Base-by-base conservation (phyloP, 1,139 yeast species). In the Kodamaea suecica region DNA sequence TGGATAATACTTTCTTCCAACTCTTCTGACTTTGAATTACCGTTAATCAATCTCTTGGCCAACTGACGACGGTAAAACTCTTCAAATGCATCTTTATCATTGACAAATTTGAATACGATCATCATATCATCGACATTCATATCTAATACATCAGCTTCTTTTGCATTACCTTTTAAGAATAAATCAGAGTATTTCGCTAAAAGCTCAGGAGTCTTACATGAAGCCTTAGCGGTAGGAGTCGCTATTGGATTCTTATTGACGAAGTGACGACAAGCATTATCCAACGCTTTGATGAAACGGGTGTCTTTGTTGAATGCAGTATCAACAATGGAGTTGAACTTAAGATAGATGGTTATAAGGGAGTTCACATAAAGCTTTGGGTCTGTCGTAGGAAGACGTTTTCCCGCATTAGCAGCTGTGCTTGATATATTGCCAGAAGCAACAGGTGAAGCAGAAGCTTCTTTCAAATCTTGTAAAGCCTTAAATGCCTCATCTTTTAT, bases 11-110 rank as follows among this genome's bases (percentile, higher is more conserved):
- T 67, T 47, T 87, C 94, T 63, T 94, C 99, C 43, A 88, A 81
- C 48, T 80, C 87, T 38, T 80, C 84, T 17, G 94, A 82, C 21
- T 87, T 79, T 29, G 95, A 82, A 23, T 87, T 81, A 40, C 86
- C 84, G 53, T 84, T 83, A 48, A 92, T 90, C 45, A 94, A 74
- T 55, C 99, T 78, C 57, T 84, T 84, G 5, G 97, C 95, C 49
- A 94, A 71, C 53, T 84, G 70, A 48, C 97, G 79, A 58, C 97
- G 80, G 61, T 92, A 94, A 62, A 85, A 85, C 48, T 83, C 85
- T 63, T 92, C 98, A 61, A 94, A 94, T 27, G 94, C 85, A 66
- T 94, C 98, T 59, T 90, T 90, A 58, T 92, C 97, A 36, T 86
- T 90, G 38, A 94, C 75, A 55, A 86, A 92, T 52, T 83, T 84